A percentile compares a stretch with the other conserved stretches of the same genome.
These are phyloP conservation scores for Mycena belliarum DNA, from an alignment of 768 basidiomycete genomes.

Conservation along the genomic window DNA sequence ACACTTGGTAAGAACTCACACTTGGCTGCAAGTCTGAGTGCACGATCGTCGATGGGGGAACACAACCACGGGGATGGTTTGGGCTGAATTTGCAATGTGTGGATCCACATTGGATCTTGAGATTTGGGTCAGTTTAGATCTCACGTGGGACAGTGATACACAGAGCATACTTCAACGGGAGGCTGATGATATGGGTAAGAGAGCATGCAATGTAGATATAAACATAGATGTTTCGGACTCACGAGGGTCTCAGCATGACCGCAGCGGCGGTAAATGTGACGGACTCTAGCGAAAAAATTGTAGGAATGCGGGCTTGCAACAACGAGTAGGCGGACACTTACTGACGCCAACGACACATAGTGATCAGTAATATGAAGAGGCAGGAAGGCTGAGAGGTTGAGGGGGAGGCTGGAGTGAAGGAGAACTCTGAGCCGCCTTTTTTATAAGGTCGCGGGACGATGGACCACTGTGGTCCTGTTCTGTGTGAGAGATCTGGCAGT, in stretches of 20 bases:
- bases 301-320: background rate
- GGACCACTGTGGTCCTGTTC: no score
- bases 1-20: slow-evolving; percentile 34
- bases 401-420: no score
- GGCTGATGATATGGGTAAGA: slow-evolving; percentile 15
- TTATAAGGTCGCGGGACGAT: no score
- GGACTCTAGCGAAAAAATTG: slow-evolving; percentile 34
- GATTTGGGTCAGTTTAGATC: background rate
- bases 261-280: slow-evolving; percentile 48
- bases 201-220: slow-evolving; percentile 9
- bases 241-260: slow-evolving; percentile 48
- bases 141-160: background rate
- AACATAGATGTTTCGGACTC: slow-evolving; percentile 24
- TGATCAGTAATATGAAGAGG: slow-evolving; percentile 6
- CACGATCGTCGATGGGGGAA: slow-evolving; percentile 43
- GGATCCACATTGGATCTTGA: slow-evolving; percentile 47
- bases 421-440: no score
- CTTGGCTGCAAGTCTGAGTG: slow-evolving; percentile 47
- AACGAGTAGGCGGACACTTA: slow-evolving; percentile 30
- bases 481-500: no score
- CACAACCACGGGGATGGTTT: slow-evolving; percentile 44
- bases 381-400: no score
- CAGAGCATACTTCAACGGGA: slow-evolving; percentile 1
- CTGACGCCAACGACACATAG: slow-evolving; percentile 58
- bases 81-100: slow-evolving; percentile 56